Evolutionary conservation across 495 filamentous ascomycete species (phyloP), one percentile per base, ranked within the genome.

Genomic region (Podospora bellae-mahoneyi): DNA sequence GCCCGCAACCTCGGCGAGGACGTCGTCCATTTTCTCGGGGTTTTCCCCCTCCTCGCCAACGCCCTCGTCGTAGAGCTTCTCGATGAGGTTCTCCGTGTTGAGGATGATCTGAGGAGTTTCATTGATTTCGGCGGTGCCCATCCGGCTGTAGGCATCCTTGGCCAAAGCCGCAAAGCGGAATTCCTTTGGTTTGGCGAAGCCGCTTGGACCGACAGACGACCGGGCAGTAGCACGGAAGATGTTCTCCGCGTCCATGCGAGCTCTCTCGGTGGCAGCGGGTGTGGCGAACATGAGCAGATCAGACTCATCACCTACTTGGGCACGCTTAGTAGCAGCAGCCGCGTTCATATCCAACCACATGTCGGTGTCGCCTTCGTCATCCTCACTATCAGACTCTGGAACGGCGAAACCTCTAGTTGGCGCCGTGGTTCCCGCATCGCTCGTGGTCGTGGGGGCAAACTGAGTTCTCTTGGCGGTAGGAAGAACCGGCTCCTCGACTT

Each of bases 31-130:
- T 69, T 83, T 83, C 55, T 84, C 78, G 34, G 86, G 82, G 44
- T 85, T 80, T 27, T 86, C 82, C 2, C 39, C 39, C 28, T 83
- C 79, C 10, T 82, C 75, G 34, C 83, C 82, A 20, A 83, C 79
- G 2, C 84, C 84, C 67, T 88, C 86, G 48, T 89, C 83, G 64
- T 87, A 88, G 62, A 89, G 77, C 65, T 76, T 75, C 34, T 77
- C 77, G 54, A 87, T 72, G 54, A 85, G 70, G 18, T 75, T 75
- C 72, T 89, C 87, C 5, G 86, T 89, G n/a, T 77, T 74, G 5
- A 87, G 74, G 44, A 89, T 82, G n/a, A 89, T 68, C 63, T 84
- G 80, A 60, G 84, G 82, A 23, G 79, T 68, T 72, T 88, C 86
- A 23, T 72, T 73, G 16, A 86, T 67, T 5, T 69, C 61, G 0